Conservation (phyloP, 768 basidiomycete species). For the Rhizopogon vinicolor region DNA sequence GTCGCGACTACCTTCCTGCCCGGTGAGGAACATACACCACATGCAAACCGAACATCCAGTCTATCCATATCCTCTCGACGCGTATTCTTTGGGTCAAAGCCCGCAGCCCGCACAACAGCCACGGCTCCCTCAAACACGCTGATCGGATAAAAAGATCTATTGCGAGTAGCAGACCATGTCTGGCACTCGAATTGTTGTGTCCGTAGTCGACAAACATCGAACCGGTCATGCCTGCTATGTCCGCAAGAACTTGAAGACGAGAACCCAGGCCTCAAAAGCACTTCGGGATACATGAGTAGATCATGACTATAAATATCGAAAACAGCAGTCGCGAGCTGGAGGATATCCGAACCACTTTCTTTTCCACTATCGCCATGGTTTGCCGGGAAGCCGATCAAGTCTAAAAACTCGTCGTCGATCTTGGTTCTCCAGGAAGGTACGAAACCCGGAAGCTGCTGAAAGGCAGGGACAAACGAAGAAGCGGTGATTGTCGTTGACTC, state of each 20-base stretch:
- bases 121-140: neutral
- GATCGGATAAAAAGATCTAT: neutral
- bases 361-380: neutral
- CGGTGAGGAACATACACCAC: neutral
- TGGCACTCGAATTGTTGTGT: neutral
- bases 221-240: neutral
- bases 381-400: neutral
- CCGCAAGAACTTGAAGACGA: neutral
- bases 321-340: neutral
- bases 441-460: neutral
- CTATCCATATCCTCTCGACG: neutral
- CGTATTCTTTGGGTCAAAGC: neutral
- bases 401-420: neutral
- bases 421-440: neutral
- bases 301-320: neutral
- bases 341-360: neutral
- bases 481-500: neutral
- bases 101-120: neutral
- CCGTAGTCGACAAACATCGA: neutral
- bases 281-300: neutral
- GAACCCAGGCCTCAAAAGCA: neutral
- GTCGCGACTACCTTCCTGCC: neutral
- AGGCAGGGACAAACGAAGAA: neutral
- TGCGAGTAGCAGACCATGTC: neutral
- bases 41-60: constrained; percentile 1